phyloP scores from a whole-genome alignment of 495 filamentous ascomycete species.

The Neurospora hispaniola region DNA sequence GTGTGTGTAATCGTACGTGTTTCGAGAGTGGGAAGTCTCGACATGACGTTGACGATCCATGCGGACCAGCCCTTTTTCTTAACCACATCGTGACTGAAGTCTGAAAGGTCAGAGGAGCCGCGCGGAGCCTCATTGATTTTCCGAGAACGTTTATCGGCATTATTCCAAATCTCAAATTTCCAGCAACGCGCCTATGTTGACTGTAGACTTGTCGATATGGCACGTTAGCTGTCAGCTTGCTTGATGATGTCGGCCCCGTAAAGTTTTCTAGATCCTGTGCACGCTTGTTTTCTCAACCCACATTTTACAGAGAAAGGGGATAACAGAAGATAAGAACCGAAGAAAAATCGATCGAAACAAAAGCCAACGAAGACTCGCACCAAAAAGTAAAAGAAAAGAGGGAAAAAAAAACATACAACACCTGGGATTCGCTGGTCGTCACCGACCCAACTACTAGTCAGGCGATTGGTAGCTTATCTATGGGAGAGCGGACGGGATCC shows the following conservation, averaged over 20 bases:
- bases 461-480: constrained; percentile 13
- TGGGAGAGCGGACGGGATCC: constrained; percentile 3
- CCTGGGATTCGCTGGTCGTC: constrained; percentile 28
- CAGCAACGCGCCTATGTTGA: background rate
- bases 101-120: background rate
- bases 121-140: background rate
- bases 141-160: background rate
- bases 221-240: background rate
- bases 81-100: background rate
- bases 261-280: background rate
- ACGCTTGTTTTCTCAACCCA: background rate
- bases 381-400: background rate
- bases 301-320: background rate
- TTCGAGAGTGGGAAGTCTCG: background rate
- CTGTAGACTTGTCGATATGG: background rate
- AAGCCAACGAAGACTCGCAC: background rate
- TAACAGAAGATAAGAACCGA: background rate
- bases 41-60: background rate
- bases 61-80: background rate
- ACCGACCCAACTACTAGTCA: constrained; percentile 40
- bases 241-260: background rate
- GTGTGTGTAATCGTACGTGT: background rate
- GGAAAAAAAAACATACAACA: constrained; percentile 17
- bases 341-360: background rate
- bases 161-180: background rate